Evolutionary conservation across 257 asterid genomes (phyloP).

Genomic region (Capsicum rhomboideum): DNA sequence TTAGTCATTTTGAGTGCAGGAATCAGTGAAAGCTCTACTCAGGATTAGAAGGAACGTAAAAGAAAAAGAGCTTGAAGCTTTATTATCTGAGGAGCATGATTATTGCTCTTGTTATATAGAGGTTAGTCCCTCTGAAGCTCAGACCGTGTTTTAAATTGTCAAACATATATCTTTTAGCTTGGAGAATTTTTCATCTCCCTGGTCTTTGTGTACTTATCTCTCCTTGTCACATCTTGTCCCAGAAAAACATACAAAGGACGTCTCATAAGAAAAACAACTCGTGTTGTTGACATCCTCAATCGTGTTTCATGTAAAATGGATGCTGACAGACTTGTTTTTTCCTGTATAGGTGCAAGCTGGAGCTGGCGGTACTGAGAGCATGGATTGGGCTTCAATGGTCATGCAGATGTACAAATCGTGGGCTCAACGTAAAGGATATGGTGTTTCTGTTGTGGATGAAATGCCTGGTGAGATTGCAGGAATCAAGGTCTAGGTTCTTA

Average conservation of each 20-base stretch:
- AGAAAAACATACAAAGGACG: neutral
- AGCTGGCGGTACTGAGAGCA: conserved; percentile 99
- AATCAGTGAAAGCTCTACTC: conserved; percentile 62
- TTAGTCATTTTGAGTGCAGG: conserved; percentile 36
- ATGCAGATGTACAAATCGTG: conserved; percentile 91
- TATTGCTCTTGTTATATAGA: conserved; percentile 84
- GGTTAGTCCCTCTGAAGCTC: conserved; percentile 30
- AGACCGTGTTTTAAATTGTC: neutral
- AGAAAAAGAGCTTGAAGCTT: conserved; percentile 91
- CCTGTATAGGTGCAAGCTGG: conserved; percentile 84
- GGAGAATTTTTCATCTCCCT: neutral
- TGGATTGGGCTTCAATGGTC: conserved; percentile 98
- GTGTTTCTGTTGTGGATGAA: conserved; percentile 79
- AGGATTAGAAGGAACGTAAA: conserved; percentile 52
- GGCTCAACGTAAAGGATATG: conserved; percentile 77
- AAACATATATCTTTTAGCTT: neutral
- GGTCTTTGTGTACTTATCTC: neutral
- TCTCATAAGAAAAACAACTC: neutral
- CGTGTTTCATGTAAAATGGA: neutral
- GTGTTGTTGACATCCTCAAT: neutral
- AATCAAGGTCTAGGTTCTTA: conserved; percentile 62
- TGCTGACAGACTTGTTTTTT: neutral
- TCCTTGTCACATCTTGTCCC: neutral
- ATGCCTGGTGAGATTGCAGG: conserved; percentile 96
- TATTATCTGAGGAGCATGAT: conserved; percentile 83